These are phyloP conservation scores for Centaurea solstitialis DNA, from an alignment of 129 eudicot species.

Conservation along the genomic window DNA sequence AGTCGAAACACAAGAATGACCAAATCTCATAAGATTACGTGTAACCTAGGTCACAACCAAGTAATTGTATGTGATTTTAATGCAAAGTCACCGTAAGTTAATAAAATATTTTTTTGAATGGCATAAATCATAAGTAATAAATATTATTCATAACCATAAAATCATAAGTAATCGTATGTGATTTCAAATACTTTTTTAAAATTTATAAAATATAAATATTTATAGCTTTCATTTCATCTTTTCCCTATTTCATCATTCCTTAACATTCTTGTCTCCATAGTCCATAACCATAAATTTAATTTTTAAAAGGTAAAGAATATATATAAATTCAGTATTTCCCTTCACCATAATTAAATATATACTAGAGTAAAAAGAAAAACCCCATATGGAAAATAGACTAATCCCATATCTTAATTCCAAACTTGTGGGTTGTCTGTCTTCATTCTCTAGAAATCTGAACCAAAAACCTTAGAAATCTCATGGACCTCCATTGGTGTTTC, in stretches of 20 bases:
- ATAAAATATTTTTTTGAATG: too few species aligned
- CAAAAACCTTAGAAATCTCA: slow-evolving; percentile 31
- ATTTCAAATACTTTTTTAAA: too few species aligned
- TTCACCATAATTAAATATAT: neutral
- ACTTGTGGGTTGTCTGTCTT: slow-evolving; percentile 7
- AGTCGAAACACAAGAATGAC: too few species aligned
- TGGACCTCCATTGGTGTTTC: slow-evolving; percentile 46
- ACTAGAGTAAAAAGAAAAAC: neutral
- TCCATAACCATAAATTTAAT: neutral
- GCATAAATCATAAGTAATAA: too few species aligned
- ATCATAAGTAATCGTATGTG: neutral
- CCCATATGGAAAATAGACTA: neutral
- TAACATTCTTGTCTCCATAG: neutral
- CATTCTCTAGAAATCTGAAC: slow-evolving; percentile 11
- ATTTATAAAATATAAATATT: neutral
- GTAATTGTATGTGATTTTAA: neutral
- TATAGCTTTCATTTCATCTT: neutral
- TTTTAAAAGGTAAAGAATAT: neutral
- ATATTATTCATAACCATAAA: too few species aligned
- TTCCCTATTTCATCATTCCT: neutral
- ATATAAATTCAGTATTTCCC: neutral
- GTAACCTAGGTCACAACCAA: neutral
- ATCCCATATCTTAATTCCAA: slow-evolving; percentile 12
- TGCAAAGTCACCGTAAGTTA: too few species aligned
- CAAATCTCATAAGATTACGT: too few species aligned